Base-by-base conservation (phyloP, 768 basidiomycete genomes). In the Suillus clintonianus region DNA sequence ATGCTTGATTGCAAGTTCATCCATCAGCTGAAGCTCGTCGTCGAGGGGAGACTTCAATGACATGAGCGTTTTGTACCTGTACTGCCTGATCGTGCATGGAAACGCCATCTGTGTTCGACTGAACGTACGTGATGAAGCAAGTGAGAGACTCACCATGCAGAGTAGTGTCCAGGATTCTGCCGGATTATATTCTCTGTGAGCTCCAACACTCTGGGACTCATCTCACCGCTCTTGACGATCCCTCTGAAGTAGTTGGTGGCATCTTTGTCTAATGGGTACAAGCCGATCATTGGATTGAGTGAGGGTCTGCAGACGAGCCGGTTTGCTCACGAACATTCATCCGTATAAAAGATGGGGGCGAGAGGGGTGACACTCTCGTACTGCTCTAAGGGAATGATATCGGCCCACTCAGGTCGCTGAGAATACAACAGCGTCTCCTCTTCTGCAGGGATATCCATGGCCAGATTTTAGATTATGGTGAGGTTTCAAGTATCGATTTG, bases 81-180 rank as follows among this genome's bases (percentile, higher is more conserved):
- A 98, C 79, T 97, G 95, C 96, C 96, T 97, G 73, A 34, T 50
- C 22, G 51, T 43, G 30, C 53, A 24, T 37, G 15, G 17, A 57
- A 56, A 58, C n/a, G 37, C 22, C n/a, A 43, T 24, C 55, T 56
- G 22, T 56, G 60, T 37, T 57, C 36, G 37, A 32, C 22, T 10
- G 27, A 8, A 34, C 4, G 56, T 48, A 58, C n/a, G 54, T 55
- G 51, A 63, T 57, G 50, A 42, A 64, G 36, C 57, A 8, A 54
- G 30, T 59, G 30, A 50, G 24, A 22, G 27, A 72, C 88, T 64
- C 73, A 95, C 97, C 97, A 99, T 68, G 96, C 95, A 58, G 95
- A 91, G 72, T 98, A 99, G 73, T 99, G 97, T 1, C 94, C 95
- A 6, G 97, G 96, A 74, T 99, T 99, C 77, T 91, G 80, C 32